These are phyloP conservation scores for Cicer pinnatifidum DNA, from an alignment of 306 rosid species.

Conservation along the genomic window DNA sequence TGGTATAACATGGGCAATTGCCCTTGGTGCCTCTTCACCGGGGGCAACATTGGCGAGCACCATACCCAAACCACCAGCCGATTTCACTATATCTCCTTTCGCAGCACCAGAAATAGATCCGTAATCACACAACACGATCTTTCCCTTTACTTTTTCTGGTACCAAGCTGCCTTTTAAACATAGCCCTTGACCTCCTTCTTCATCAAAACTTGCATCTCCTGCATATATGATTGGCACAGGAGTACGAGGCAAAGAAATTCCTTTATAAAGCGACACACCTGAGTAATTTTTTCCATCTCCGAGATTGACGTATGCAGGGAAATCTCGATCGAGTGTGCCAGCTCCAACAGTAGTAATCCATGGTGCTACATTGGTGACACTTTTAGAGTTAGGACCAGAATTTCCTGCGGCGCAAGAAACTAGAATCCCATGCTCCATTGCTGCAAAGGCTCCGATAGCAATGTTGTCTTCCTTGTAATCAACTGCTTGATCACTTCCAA, in stretches of 20 bases:
- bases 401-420: conserved; percentile 78
- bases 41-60: conserved; percentile 54
- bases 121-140: conserved; percentile 75
- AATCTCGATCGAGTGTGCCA: conserved; percentile 87
- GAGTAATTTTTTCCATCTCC: conserved; percentile 69
- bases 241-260: conserved; percentile 39
- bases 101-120: conserved; percentile 57
- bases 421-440: conserved; percentile 80
- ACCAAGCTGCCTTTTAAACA: conserved; percentile 60
- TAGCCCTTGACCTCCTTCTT: conserved; percentile 35
- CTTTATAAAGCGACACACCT: conserved; percentile 67
- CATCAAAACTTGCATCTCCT: conserved; percentile 54
- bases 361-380: conserved; percentile 69
- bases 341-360: conserved; percentile 96
- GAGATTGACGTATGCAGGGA: conserved; percentile 63
- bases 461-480: conserved; percentile 60
- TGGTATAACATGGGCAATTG: conserved; percentile 69
- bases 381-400: conserved; percentile 56
- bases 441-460: conserved; percentile 74
- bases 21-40: conserved; percentile 69
- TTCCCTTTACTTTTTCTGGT: conserved; percentile 64
- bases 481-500: conserved; percentile 52
- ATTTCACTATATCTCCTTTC: conserved; percentile 67
- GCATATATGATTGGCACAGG: conserved; percentile 58
- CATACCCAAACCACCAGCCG: conserved; percentile 69